Base-by-base conservation (phyloP, 225 moss, liverwort and hornwort genomes). In the Pseudisothecium myosuroides region DNA sequence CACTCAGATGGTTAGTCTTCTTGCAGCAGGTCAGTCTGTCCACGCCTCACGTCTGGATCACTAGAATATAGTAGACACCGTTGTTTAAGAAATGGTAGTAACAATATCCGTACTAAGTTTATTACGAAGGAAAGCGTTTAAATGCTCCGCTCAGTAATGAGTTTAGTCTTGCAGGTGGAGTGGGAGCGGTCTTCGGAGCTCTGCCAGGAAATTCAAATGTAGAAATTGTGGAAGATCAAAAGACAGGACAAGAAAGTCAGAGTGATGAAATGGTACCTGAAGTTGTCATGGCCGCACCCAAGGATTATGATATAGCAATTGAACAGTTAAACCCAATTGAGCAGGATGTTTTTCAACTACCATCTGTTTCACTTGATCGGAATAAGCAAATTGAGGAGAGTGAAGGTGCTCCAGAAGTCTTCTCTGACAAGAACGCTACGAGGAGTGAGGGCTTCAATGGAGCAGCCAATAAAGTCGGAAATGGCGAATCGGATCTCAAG, bases 1-100 rank as follows among this genome's bases (percentile, higher is more conserved):
- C 91, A 95, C 96, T 86, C 95, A 97, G 92, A 99, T 99, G 97
- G 96, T 96, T 88, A 97, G 93, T 92, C 96, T 96, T 94, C 98
- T 99, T 88, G 98, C 98, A 80, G 92, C 95, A 92, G 97, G 98
- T 94, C 92, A 90, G 91, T 91, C 82, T 90, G 86, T 90, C 81
- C 50, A 45, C 89, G 49, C 68, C 86, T 89, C 68, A 86, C 75
- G 83, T 85, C 55, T 43, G 83, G 77, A 79, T 86, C 41, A 84
- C 50, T 84, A 39, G 76, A 69, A 47, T 86, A 50, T 62, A 66
- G 58, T 71, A n/a, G 69, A 83, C 47, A 83, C 45, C 32, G 16
- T 82, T 61, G 37, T 76, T 65, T 17, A 56, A 78, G 82, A 71
- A 68, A 49, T 61, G 82, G 28, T 82, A 31, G 64, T 87, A 39